Conservation (phyloP, 228 moss, liverwort and hornwort species). For the Sphagnum fallax region DNA sequence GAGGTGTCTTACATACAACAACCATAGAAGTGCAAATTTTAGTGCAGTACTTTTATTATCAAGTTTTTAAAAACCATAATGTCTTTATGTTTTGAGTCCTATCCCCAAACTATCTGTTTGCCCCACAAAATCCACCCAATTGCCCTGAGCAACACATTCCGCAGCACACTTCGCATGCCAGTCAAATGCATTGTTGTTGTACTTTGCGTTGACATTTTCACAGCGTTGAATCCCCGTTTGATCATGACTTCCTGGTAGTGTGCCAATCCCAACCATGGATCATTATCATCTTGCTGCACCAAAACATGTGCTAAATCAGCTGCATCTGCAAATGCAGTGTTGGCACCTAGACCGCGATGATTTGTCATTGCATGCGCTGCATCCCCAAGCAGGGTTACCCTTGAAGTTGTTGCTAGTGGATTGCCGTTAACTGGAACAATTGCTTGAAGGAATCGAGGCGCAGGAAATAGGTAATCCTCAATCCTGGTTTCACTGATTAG, state of each 20-base stretch:
- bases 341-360: constrained; percentile 42
- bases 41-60: too few relatives aligned
- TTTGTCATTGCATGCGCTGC: constrained; percentile 45
- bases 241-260: constrained; percentile 29
- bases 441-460: constrained; percentile 13
- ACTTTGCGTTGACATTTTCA: constrained; percentile 11
- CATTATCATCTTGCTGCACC: constrained; percentile 13
- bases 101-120: constrained; percentile 7
- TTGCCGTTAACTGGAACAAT: constrained; percentile 14
- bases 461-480: constrained; percentile 14
- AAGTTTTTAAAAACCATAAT: too few relatives aligned
- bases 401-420: constrained; percentile 25
- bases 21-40: too few relatives aligned
- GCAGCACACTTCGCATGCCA: constrained; percentile 15
- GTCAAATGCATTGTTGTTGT: constrained; percentile 18
- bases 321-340: constrained; percentile 43
- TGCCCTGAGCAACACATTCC: constrained; percentile 14
- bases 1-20: too few relatives aligned
- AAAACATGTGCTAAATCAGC: constrained; percentile 22
- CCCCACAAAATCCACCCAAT: constrained; percentile 37
- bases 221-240: constrained; percentile 27
- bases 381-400: constrained; percentile 37
- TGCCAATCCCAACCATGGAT: constrained; percentile 16
- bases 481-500: constrained; percentile 11
- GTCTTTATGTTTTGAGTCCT: too few relatives aligned